Conservation (phyloP, 1,284 basidiomycete species). For the Tetrapyrgos nigripes region DNA sequence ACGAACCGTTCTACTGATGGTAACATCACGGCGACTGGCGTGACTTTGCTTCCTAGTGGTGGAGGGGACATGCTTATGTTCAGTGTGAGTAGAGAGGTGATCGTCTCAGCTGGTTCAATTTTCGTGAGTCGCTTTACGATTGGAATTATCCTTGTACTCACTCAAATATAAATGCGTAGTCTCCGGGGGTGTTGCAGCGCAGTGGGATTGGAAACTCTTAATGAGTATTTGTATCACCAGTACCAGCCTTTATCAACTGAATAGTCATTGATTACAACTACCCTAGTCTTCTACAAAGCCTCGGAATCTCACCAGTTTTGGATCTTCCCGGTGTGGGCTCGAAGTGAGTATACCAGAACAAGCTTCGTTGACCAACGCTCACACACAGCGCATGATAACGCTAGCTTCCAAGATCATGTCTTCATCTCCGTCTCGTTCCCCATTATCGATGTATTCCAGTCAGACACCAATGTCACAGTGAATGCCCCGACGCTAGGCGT, state of each 20-base stretch:
- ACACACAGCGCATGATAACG: too few relatives aligned
- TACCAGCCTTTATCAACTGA: too few relatives aligned
- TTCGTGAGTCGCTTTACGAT: background rate
- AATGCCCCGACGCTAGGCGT: constrained; percentile 9
- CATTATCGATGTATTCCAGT: constrained; percentile 9
- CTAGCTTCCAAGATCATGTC: constrained; percentile 11
- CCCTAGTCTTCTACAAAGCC: too few relatives aligned
- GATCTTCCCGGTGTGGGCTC: too few relatives aligned
- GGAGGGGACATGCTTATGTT: background rate
- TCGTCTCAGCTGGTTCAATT: constrained; percentile 2
- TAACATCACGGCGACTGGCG: constrained; percentile 11
- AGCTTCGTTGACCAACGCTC: too few relatives aligned
- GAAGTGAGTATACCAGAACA: too few relatives aligned
- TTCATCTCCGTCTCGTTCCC: constrained; percentile 17
- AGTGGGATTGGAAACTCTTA: too few relatives aligned
- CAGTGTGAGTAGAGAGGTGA: background rate
- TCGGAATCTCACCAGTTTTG: too few relatives aligned
- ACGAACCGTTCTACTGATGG: background rate
- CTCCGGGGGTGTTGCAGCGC: constrained; percentile 2
- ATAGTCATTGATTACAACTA: too few relatives aligned
- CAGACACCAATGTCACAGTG: constrained; percentile 20
- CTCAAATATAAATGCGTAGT: background rate
- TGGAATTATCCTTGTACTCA: background rate
- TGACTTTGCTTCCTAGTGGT: background rate
- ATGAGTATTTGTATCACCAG: background rate